These are phyloP conservation scores for Apiospora sp. DNA, from an alignment of 2,329 filamentous ascomycete genomes.

Conservation along the genomic window DNA sequence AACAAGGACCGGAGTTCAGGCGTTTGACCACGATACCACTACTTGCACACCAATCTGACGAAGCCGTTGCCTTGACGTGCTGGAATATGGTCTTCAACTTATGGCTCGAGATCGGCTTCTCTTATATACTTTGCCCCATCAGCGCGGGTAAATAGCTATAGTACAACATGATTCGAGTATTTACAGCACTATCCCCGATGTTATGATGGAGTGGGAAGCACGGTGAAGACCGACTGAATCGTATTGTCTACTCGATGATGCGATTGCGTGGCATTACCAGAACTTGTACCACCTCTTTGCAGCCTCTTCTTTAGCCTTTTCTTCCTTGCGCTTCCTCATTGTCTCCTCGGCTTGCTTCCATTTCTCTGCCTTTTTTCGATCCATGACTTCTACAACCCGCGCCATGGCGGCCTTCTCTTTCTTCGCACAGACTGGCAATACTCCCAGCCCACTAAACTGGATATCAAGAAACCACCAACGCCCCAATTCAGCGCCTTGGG, in stretches of 20 bases:
- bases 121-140: conserved; percentile 32
- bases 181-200: neutral
- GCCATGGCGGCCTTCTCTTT: conserved; percentile 85
- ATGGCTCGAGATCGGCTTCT: neutral
- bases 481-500: conserved; percentile 81
- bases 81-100: neutral
- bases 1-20: conserved; percentile 10
- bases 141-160: conserved; percentile 26
- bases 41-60: conserved; percentile 1
- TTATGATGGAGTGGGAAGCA: neutral
- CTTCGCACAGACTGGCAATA: conserved; percentile 80
- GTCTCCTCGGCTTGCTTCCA: conserved; percentile 50
- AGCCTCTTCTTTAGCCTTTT: conserved; percentile 43
- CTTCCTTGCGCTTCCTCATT: conserved; percentile 51
- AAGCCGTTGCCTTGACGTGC: neutral
- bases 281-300: conserved; percentile 63
- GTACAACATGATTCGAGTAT: conserved; percentile 21
- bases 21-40: conserved; percentile 15
- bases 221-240: too few relatives aligned
- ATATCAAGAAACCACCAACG: conserved; percentile 76
- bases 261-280: conserved; percentile 51
- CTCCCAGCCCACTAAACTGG: conserved; percentile 79
- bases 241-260: neutral
- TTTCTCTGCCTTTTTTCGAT: conserved; percentile 73
- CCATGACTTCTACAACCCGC: conserved; percentile 82